Conservation (phyloP, 1,284 basidiomycete genomes). For the Boletus nobilissimus region DNA sequence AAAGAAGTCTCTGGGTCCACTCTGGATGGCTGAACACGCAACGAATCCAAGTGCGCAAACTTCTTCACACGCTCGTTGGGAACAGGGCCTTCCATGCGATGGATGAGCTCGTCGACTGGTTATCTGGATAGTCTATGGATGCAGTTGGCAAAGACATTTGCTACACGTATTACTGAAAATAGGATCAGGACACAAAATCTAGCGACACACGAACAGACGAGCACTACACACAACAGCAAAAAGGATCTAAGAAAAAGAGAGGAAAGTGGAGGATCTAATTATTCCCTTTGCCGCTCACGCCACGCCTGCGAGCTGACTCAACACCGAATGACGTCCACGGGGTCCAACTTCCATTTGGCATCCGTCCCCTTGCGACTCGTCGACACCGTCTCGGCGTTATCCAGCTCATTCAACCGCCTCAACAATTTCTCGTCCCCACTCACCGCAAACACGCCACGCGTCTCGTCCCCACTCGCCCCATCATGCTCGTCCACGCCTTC, state of each 20-base stretch:
- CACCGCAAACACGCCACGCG: conserved; percentile 73
- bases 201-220: too few species aligned
- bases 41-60: too few species aligned
- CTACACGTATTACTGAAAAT: too few species aligned
- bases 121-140: too few species aligned
- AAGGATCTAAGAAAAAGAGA: background rate
- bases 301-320: conserved; percentile 37
- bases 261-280: too few species aligned
- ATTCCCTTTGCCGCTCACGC: background rate
- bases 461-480: conserved; percentile 48
- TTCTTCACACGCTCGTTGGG: too few species aligned
- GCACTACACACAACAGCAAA: background rate
- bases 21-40: too few species aligned
- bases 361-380: conserved; percentile 77
- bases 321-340: conserved; percentile 52
- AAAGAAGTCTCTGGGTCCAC: too few species aligned
- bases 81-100: too few species aligned
- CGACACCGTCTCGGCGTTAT: conserved; percentile 75
- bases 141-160: too few species aligned
- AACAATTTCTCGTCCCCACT: conserved; percentile 81
- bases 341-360: conserved; percentile 75
- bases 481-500: conserved; percentile 11
- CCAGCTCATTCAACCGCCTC: conserved; percentile 76
- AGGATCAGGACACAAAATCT: too few species aligned
- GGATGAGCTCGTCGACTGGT: too few species aligned